Evolutionary conservation across 495 filamentous ascomycete genomes (phyloP), one percentile per base, ranked within the genome.

Genomic region (Xylaria scruposa): DNA sequence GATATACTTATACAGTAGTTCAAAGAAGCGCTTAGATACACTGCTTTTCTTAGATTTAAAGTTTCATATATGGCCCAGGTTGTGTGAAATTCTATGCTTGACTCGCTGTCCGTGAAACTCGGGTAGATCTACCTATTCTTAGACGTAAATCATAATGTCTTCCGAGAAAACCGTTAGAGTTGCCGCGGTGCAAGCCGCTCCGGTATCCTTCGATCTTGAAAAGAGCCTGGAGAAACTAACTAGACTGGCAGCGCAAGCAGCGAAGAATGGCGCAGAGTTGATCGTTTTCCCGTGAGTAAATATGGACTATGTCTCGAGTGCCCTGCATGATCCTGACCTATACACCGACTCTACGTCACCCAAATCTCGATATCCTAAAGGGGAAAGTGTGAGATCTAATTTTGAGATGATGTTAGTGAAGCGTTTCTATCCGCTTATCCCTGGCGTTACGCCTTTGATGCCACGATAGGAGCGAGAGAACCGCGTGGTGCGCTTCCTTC

Each of bases 171-270:
- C 68, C 8, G 72, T 79, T 21, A 76, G 74, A 70, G 71, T 81
- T n/a, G 79, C 81, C 40, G 81, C 82, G 9, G 81, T 83, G 75
- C 83, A 85, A 68, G 83, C 81, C 17, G 78, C 83, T 15, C 82
- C 85, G 3, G 74, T 82, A 10, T 81, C 76, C 62, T 83, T 86
- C 63, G 79, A 84, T 46, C 80, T 83, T 29, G 53, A 77, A 9
- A 74, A 76, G 53, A 85, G 81, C 36, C 73, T 83, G 4, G 64
- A 80, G 56, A 85, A 86, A 44, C 74, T 81, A 19, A 76, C 76
- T 5, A 73, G 56, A 8, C 72, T 86, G 36, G 82, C 83, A 49
- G 77, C 79, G 38, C 71, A 84, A 67, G 84, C 85, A 3, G 83
- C 84, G 21, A 61, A 63, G 56, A 76, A 77, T 51, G 77, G 77